Percentiles rank a stretch among this genome's conserved stretches.
Conservation (phyloP, 345 rosid species). For the Arabis alpina region DNA sequence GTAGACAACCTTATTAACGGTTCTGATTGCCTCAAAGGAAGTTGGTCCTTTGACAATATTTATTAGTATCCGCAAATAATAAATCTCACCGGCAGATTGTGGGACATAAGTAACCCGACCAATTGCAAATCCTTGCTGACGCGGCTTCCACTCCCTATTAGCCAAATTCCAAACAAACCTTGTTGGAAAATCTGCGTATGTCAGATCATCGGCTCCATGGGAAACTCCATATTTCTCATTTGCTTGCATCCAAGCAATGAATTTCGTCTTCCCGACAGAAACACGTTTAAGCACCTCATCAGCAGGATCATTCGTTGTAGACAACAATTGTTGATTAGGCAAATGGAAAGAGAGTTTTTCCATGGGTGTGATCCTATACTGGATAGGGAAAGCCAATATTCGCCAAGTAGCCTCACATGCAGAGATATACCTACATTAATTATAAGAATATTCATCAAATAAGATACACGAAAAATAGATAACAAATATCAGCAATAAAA, state of each 20-base stretch:
- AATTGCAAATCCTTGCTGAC: not conserved
- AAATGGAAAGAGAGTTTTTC: not conserved
- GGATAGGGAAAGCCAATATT: not conserved
- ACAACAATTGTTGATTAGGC: not conserved
- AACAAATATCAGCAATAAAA: too few relatives aligned
- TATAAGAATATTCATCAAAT: too few relatives aligned
- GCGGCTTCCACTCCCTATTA: too few relatives aligned
- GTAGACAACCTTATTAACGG: too few relatives aligned
- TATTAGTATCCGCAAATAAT: too few relatives aligned
- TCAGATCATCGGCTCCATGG: not conserved
- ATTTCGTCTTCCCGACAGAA: not conserved
- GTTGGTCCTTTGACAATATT: too few relatives aligned
- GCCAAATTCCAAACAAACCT: not conserved
- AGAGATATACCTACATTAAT: not conserved
- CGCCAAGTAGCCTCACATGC: not conserved
- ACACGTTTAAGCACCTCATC: not conserved
- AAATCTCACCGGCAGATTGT: not conserved
- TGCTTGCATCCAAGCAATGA: not conserved
- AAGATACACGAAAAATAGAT: too few relatives aligned
- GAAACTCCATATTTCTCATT: not conserved
- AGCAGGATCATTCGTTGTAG: not conserved
- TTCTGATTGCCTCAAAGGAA: too few relatives aligned
- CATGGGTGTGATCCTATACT: not conserved
- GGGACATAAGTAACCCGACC: not conserved
- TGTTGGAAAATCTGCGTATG: not conserved